phyloP scores from a whole-genome alignment of 352 stramenopile species.

The Phytophthora gonapodyides region DNA sequence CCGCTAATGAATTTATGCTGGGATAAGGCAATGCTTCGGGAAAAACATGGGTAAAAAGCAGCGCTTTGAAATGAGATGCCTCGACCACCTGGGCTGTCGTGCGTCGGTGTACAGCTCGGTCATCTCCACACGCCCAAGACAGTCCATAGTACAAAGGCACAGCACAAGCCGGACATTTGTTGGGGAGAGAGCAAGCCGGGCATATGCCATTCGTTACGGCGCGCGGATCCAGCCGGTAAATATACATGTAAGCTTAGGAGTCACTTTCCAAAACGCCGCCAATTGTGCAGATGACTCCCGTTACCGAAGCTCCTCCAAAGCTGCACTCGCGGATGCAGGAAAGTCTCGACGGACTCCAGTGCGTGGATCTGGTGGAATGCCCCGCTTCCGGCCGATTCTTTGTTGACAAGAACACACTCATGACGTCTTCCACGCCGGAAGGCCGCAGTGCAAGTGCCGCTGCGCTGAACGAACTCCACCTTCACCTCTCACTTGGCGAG shows the following conservation, averaged over 20 bases:
- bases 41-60: background rate
- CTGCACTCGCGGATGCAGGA: constrained; percentile 46
- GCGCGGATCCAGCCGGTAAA: constrained; percentile 17
- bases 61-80: constrained; percentile 6
- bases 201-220: constrained; percentile 3
- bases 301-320: constrained; percentile 11
- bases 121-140: no score
- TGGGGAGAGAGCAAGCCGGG: no score
- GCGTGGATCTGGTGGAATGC: constrained; percentile 63
- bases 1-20: constrained; percentile 22
- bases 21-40: constrained; percentile 3
- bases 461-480: constrained; percentile 69
- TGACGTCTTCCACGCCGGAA: constrained; percentile 31
- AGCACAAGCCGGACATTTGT: no score
- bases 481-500: constrained; percentile 55
- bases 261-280: constrained; percentile 12
- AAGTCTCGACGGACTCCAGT: constrained; percentile 40
- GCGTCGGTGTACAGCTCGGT: background rate
- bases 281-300: constrained; percentile 4
- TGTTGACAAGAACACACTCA: constrained; percentile 69
- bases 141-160: no score
- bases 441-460: constrained; percentile 39
- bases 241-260: no score
- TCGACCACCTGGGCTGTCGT: background rate
- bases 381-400: constrained; percentile 24